phyloP scores from a whole-genome alignment of 2,329 filamentous ascomycete genomes.

The Ophiostoma montium region DNA sequence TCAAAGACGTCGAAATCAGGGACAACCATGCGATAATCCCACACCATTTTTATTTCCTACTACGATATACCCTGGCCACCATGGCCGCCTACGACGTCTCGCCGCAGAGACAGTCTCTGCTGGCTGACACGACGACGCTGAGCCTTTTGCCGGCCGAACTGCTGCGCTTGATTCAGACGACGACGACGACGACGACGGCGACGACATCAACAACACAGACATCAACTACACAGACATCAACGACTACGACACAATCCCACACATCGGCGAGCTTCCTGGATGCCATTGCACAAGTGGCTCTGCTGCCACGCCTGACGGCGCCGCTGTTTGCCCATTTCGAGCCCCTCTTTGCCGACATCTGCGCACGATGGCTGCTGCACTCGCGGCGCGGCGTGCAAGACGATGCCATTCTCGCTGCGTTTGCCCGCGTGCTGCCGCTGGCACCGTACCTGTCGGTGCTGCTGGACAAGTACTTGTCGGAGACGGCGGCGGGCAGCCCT shows the following conservation, averaged over 20 bases:
- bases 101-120: constrained; percentile 39
- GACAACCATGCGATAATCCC: constrained; percentile 3
- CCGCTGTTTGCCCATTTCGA: constrained; percentile 62
- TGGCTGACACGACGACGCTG: constrained; percentile 39
- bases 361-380: constrained; percentile 59
- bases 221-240: no score
- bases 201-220: not conserved
- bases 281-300: constrained; percentile 52
- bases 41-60: not conserved
- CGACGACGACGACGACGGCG: not conserved
- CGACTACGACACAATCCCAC: no score
- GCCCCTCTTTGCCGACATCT: constrained; percentile 64
- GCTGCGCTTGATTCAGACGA: constrained; percentile 48
- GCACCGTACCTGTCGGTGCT: constrained; percentile 67
- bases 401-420: constrained; percentile 47
- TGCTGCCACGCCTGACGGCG: constrained; percentile 57
- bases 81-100: constrained; percentile 45
- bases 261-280: constrained; percentile 44
- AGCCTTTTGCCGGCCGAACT: constrained; percentile 56
- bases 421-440: constrained; percentile 69
- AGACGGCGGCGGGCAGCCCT: constrained; percentile 5
- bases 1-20: not conserved
- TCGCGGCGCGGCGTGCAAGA: constrained; percentile 24
- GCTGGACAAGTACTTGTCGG: constrained; percentile 35
- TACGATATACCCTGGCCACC: constrained; percentile 9